Evolutionary conservation across 352 stramenopile species (phyloP), one percentile per base, ranked within the genome.

Genomic region (Phytophthora pistaciae): DNA sequence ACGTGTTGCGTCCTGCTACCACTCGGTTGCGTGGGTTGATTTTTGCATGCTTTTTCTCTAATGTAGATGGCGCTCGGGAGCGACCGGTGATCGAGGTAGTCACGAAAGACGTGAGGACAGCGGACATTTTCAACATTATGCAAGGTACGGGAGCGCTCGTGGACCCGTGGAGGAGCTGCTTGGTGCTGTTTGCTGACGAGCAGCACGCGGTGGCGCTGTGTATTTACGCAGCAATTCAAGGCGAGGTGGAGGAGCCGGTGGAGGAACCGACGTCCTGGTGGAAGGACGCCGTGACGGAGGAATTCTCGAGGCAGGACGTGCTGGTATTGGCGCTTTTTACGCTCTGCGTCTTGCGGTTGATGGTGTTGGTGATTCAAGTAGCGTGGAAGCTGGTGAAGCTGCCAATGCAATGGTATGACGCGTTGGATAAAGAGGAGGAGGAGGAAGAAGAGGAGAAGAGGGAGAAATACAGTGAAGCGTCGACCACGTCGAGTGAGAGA

Each of bases 111-210:
- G 83, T 90, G 58, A 71, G 61, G 55, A 84, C 79, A 40, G 77
- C 82, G 0, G 82, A 90, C 49, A 76, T 90, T 67, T 83, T 81
- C 55, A 77, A 72, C 38, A 68, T 84, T n/a, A 75, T 87, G 58
- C 46, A 84, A 82, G 73, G 82, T 86, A 83, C 56, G 66, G n/a
- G 64, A 23, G 33, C 10, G 48, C 1, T 55, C 23, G 25, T 40
- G 27, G 11, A 27, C 10, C 14, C 56, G 29, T 38, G 56, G 21
- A 2, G 13, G 14, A 61, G 31, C 25, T 67, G 40, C 29, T 1
- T 18, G 3, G 21, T 62, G 40, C 42, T 74, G 21, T 27, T 50
- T 70, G 48, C 58, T 81, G 55, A 78, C 64, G 21, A 29, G 25
- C 38, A 31, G 54, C 70, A 70, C 31, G 60, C 49, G 53, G 13